Evolutionary conservation across 1,139 yeast species (phyloP).

Genomic region (Candida glucosophila): DNA sequence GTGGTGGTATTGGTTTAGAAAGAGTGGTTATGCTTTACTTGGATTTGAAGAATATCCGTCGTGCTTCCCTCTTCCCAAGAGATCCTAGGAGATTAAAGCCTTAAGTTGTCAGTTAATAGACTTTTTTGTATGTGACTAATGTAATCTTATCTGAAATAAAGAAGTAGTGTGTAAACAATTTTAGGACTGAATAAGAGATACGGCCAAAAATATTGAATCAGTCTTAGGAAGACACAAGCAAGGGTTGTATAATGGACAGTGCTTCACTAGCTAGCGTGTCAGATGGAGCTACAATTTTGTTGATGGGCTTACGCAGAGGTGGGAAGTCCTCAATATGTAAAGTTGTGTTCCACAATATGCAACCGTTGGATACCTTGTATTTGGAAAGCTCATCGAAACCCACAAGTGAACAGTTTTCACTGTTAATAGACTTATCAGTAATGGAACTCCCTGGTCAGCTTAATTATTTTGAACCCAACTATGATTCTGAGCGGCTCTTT

Average conservation of each 20-base stretch:
- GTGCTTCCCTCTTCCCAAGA: constrained; percentile 97
- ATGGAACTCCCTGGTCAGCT: constrained; percentile 95
- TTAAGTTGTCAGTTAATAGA: too few relatives aligned
- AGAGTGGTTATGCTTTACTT: constrained; percentile 97
- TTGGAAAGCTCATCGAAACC: constrained; percentile 88
- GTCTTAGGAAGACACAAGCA: too few relatives aligned
- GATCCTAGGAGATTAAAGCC: constrained; percentile 95
- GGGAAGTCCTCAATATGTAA: constrained; percentile 92
- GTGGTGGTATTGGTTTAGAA: constrained; percentile 99
- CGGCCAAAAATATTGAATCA: too few relatives aligned
- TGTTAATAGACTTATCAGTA: constrained; percentile 81
- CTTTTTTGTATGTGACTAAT: too few relatives aligned
- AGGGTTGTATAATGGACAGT: too few relatives aligned
- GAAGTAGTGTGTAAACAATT: too few relatives aligned
- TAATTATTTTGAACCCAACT: constrained; percentile 77
- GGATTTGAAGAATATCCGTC: constrained; percentile 92
- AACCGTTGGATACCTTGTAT: constrained; percentile 86
- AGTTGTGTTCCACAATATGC: constrained; percentile 95
- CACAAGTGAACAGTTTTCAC: constrained; percentile 66
- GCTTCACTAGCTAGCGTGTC: too few relatives aligned
- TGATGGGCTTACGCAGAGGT: constrained; percentile 76
- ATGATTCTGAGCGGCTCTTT: constrained; percentile 71
- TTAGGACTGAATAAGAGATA: too few relatives aligned
- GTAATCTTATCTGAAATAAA: too few relatives aligned
- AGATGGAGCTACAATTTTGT: constrained; percentile 67